phyloP scores from a whole-genome alignment of 2,329 filamentous ascomycete genomes.

The Cytospora leucostoma region DNA sequence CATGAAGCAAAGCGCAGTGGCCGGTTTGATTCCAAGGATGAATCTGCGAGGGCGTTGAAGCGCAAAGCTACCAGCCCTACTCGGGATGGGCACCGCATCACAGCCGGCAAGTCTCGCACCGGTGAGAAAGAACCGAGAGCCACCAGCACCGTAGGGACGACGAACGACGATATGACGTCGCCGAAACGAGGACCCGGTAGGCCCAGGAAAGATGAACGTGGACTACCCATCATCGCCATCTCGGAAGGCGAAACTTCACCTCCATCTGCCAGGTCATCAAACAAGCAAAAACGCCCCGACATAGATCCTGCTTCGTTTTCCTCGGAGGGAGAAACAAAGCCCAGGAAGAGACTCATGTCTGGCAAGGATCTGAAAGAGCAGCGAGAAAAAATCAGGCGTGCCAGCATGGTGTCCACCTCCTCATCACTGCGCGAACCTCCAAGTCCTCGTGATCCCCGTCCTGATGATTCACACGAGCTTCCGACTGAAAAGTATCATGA shows the following conservation, averaged over 20 bases:
- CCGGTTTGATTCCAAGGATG: constrained; percentile 49
- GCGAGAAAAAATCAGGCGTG: constrained; percentile 58
- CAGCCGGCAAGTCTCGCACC: constrained; percentile 38
- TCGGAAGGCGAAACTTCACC: constrained; percentile 59
- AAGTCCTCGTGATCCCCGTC: constrained; percentile 52
- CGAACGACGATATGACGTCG: constrained; percentile 49
- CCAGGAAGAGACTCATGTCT: constrained; percentile 63
- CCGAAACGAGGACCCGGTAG: constrained; percentile 55
- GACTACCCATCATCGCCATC: constrained; percentile 46
- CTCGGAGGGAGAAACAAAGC: constrained; percentile 62
- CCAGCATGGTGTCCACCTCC: constrained; percentile 58
- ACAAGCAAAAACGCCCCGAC: constrained; percentile 56
- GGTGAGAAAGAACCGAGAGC: constrained; percentile 54
- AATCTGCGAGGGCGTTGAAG: constrained; percentile 45
- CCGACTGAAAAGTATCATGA: constrained; percentile 59
- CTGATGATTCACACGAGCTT: constrained; percentile 54
- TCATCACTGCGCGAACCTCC: constrained; percentile 55
- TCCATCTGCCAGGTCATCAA: constrained; percentile 46
- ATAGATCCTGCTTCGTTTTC: constrained; percentile 54
- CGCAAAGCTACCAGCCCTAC: constrained; percentile 52
- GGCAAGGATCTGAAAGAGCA: constrained; percentile 63
- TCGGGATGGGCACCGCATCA: constrained; percentile 48
- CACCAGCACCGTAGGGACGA: constrained; percentile 44
- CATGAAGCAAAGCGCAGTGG: constrained; percentile 44
- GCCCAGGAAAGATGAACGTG: constrained; percentile 56